A percentile compares a stretch with the other conserved stretches of the same genome.
These are phyloP conservation scores for Cryptosporidium muris DNA, from an alignment of 169 alveolate genomes.

Conservation along the genomic window DNA sequence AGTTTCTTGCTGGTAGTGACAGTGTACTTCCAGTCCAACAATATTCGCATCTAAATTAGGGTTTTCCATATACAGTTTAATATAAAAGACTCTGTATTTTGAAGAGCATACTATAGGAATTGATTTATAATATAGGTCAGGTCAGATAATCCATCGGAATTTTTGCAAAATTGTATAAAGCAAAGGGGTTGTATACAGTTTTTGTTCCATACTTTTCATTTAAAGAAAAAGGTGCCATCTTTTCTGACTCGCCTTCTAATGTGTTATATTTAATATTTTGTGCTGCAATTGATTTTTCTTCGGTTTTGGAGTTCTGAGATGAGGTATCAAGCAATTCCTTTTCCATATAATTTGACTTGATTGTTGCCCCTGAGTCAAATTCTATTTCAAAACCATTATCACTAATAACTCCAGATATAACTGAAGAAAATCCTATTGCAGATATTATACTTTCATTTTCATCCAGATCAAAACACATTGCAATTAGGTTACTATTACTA, in stretches of 20 bases:
- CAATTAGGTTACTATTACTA: slow-evolving; percentile 2
- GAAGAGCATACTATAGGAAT: slow-evolving; percentile 35
- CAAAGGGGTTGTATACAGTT: not conserved
- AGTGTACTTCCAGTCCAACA: slow-evolving; percentile 24
- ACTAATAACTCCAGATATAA: not conserved
- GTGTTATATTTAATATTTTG: not conserved
- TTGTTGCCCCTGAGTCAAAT: not conserved
- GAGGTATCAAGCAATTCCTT: slow-evolving; percentile 11
- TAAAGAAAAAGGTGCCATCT: slow-evolving; percentile 4
- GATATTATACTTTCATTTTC: slow-evolving; percentile 4
- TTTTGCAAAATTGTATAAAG: slow-evolving; percentile 13
- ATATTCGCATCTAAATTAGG: slow-evolving; percentile 7
- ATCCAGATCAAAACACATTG: slow-evolving; percentile 36
- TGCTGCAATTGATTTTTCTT: too few relatives aligned
- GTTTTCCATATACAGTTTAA: slow-evolving; percentile 28
- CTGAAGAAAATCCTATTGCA: slow-evolving; percentile 30
- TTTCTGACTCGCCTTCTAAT: slow-evolving; percentile 6
- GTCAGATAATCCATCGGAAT: slow-evolving; percentile 22
- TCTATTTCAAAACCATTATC: slow-evolving; percentile 7
- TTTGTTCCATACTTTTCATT: slow-evolving; percentile 46
- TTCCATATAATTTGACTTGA: not conserved
- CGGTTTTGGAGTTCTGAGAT: slow-evolving; percentile 19
- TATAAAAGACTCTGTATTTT: slow-evolving; percentile 27
- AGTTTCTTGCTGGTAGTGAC: slow-evolving; percentile 26
- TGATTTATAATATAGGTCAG: slow-evolving; percentile 10